A percentile compares a stretch with the other conserved stretches of the same genome.
Evolutionary conservation across 1,139 yeast species (phyloP).

Genomic region (Sugiyamaella novakii): DNA sequence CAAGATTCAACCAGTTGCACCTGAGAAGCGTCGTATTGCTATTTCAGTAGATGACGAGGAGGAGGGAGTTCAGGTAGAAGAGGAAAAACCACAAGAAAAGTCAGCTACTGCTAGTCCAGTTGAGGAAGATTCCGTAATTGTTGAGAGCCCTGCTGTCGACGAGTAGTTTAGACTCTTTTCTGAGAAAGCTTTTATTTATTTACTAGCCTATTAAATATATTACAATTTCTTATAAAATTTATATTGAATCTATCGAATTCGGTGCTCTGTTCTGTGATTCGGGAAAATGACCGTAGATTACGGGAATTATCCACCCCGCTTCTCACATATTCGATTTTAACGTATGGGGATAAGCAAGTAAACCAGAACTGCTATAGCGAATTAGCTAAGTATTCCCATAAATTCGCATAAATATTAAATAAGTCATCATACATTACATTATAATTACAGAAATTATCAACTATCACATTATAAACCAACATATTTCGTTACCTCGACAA

Average conservation of each 20-base stretch:
- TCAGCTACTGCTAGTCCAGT: slow-evolving; percentile 2
- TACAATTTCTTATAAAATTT: too few relatives aligned
- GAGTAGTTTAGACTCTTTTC: neutral
- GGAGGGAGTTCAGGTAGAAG: slow-evolving; percentile 19
- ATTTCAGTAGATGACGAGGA: slow-evolving; percentile 25
- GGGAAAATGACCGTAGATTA: too few relatives aligned
- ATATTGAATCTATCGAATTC: neutral
- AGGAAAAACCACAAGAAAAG: slow-evolving; percentile 7
- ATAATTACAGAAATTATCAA: too few relatives aligned
- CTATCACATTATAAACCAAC: slow-evolving; percentile 45
- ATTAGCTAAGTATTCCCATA: too few relatives aligned
- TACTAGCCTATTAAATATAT: neutral
- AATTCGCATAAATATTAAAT: slow-evolving; percentile 17
- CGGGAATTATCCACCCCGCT: too few relatives aligned
- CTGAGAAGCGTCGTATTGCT: slow-evolving; percentile 26
- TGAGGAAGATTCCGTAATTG: neutral
- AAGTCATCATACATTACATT: slow-evolving; percentile 2
- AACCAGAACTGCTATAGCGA: too few relatives aligned
- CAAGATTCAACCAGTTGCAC: slow-evolving; percentile 38
- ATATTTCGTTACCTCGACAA: slow-evolving; percentile 56
- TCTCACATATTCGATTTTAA: too few relatives aligned
- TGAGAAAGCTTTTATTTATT: neutral
- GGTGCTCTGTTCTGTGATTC: too few relatives aligned
- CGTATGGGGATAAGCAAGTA: too few relatives aligned
- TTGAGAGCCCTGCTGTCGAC: neutral